phyloP scores from a whole-genome alignment of 306 rosid species.

The Sicyos edulis region DNA sequence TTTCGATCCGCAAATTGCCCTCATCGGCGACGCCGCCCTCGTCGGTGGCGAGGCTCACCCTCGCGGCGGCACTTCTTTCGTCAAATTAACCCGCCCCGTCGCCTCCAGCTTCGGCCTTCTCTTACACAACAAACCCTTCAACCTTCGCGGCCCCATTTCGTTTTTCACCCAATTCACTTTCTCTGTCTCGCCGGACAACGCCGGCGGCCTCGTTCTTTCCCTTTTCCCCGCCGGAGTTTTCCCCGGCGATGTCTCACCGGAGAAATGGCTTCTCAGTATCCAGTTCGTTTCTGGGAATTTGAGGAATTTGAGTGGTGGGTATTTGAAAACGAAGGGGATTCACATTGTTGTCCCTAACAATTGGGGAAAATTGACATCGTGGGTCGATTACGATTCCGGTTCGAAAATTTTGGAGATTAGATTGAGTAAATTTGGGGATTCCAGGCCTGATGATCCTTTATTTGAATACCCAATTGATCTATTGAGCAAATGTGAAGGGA shows the following conservation, averaged over 20 bases:
- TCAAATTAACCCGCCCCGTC: slow-evolving; percentile 16
- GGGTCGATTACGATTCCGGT: slow-evolving; percentile 60
- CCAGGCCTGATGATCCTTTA: slow-evolving; percentile 41
- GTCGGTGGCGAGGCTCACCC: slow-evolving; percentile 6
- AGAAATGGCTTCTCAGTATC: slow-evolving; percentile 28
- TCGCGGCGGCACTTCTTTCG: slow-evolving; percentile 21
- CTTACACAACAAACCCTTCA: slow-evolving; percentile 31
- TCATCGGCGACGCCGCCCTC: slow-evolving; percentile 49
- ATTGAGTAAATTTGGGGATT: slow-evolving; percentile 34
- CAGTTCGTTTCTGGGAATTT: slow-evolving; percentile 40
- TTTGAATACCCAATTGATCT: slow-evolving; percentile 41
- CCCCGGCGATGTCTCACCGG: slow-evolving; percentile 31
- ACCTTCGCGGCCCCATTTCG: slow-evolving; percentile 22
- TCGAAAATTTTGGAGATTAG: slow-evolving; percentile 46
- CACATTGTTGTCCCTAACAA: slow-evolving; percentile 27
- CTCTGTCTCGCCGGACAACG: slow-evolving; percentile 41
- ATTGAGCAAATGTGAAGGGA: slow-evolving; percentile 34
- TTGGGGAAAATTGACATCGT: slow-evolving; percentile 42
- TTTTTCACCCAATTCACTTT: slow-evolving; percentile 43
- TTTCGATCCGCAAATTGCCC: slow-evolving; percentile 40
- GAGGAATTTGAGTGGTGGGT: slow-evolving; percentile 27
- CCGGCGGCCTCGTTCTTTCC: slow-evolving; percentile 35
- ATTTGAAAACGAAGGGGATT: slow-evolving; percentile 39
- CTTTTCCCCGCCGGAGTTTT: slow-evolving; percentile 27
- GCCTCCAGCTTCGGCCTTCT: slow-evolving; percentile 46